Evolutionary conservation across 169 alveolate genomes (phyloP).

Genomic region (Cryptosporidium xiaoi): DNA sequence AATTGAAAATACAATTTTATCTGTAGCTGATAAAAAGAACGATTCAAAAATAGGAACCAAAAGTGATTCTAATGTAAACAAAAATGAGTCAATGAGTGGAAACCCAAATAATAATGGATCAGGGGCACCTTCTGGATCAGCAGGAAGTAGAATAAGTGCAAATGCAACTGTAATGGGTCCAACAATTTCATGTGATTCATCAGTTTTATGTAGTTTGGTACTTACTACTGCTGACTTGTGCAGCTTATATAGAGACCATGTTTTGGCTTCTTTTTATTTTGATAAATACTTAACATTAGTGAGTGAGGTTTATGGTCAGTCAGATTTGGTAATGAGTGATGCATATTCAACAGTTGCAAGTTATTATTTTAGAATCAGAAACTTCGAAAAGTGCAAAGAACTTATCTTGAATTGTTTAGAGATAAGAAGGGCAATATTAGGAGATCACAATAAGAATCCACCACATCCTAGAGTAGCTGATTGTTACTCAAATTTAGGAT

Average conservation of each 20-base stretch:
- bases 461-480: constrained; percentile 86
- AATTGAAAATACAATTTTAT: constrained; percentile 84
- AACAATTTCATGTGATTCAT: constrained; percentile 76
- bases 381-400: constrained; percentile 49
- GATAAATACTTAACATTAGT: constrained; percentile 73
- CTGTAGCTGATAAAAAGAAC: constrained; percentile 75
- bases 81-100: not conserved
- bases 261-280: constrained; percentile 75
- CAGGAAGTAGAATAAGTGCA: not conserved
- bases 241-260: constrained; percentile 78
- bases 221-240: constrained; percentile 77
- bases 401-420: constrained; percentile 57
- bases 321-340: constrained; percentile 75
- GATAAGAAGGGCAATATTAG: constrained; percentile 59
- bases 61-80: constrained; percentile 10
- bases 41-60: constrained; percentile 11
- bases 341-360: constrained; percentile 76
- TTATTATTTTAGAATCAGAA: constrained; percentile 66
- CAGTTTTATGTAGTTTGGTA: constrained; percentile 78
- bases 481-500: constrained; percentile 85
- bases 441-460: constrained; percentile 65
- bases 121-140: constrained; percentile 4
- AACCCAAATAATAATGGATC: not conserved
- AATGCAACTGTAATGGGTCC: constrained; percentile 74
- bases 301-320: constrained; percentile 73